Conservation (phyloP, 352 stramenopile species). For the Globisporangium emineosum region DNA sequence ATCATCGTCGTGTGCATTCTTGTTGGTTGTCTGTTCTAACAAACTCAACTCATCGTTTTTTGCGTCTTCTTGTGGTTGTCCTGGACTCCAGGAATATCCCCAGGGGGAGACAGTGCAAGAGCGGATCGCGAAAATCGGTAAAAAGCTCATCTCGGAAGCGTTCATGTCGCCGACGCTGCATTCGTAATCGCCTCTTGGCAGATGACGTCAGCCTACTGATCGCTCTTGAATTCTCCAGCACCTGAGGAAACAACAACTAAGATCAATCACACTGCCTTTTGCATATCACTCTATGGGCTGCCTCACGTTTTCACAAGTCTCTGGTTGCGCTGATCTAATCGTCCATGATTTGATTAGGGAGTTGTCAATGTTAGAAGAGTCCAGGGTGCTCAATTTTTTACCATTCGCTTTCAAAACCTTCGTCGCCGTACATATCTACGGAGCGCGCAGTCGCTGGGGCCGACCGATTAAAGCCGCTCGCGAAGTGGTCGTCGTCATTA, state of each 20-base stretch:
- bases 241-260: background rate
- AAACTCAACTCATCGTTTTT: background rate
- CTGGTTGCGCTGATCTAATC: background rate
- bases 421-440: conserved; percentile 44
- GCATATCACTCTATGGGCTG: background rate
- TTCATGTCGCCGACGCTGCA: conserved; percentile 28
- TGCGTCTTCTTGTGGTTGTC: background rate
- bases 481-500: conserved; percentile 11
- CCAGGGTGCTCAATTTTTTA: conserved; percentile 7
- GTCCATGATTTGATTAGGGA: background rate
- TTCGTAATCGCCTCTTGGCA: background rate
- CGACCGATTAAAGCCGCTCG: conserved; percentile 12
- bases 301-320: background rate
- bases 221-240: background rate
- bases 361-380: background rate
- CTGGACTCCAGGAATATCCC: background rate
- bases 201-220: too few species aligned
- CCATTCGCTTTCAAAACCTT: conserved; percentile 57
- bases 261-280: background rate
- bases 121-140: conserved; percentile 67
- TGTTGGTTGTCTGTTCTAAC: background rate
- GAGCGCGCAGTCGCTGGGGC: conserved; percentile 17
- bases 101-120: conserved; percentile 31
- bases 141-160: conserved; percentile 64
- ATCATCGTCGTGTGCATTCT: background rate